phyloP scores from a whole-genome alignment of 441 rosid genomes.

The Brassica hybrid region DNA sequence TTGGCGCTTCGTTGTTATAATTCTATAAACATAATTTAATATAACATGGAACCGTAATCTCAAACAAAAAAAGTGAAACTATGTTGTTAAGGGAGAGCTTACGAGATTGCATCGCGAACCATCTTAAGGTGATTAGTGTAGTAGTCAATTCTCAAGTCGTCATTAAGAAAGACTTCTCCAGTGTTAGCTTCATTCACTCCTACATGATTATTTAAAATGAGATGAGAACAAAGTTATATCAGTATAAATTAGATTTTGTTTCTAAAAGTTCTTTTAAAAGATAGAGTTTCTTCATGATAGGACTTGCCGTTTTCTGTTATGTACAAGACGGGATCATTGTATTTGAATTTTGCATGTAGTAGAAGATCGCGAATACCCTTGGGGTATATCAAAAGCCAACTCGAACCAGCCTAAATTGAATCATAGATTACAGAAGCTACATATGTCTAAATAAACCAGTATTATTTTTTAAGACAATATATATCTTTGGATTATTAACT shows the following conservation, averaged over 20 bases:
- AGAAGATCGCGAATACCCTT: slow-evolving; percentile 46
- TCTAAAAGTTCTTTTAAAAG: background rate
- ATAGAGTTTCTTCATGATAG: background rate
- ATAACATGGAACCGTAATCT: background rate
- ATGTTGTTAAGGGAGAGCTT: background rate
- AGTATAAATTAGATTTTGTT: background rate
- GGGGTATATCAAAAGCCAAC: slow-evolving; percentile 44
- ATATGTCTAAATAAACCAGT: background rate
- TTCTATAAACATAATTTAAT: background rate
- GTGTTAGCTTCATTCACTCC: slow-evolving; percentile 44
- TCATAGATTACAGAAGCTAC: background rate
- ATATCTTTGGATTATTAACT: background rate
- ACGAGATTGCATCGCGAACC: slow-evolving; percentile 35
- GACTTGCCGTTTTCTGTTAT: slow-evolving; percentile 47
- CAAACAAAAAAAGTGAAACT: background rate
- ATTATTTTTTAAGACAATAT: background rate
- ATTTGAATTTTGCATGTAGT: slow-evolving; percentile 38
- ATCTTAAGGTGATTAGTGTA: slow-evolving; percentile 43
- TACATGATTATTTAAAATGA: slow-evolving; percentile 16
- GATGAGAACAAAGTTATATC: background rate
- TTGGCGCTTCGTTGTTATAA: background rate
- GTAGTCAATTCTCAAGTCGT: slow-evolving; percentile 43
- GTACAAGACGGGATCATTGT: slow-evolving; percentile 41
- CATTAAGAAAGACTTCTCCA: slow-evolving; percentile 33
- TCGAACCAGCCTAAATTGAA: slow-evolving; percentile 39